These are phyloP conservation scores for Fragaria ananassa DNA, from an alignment of 306 rosid genomes.

Conservation along the genomic window DNA sequence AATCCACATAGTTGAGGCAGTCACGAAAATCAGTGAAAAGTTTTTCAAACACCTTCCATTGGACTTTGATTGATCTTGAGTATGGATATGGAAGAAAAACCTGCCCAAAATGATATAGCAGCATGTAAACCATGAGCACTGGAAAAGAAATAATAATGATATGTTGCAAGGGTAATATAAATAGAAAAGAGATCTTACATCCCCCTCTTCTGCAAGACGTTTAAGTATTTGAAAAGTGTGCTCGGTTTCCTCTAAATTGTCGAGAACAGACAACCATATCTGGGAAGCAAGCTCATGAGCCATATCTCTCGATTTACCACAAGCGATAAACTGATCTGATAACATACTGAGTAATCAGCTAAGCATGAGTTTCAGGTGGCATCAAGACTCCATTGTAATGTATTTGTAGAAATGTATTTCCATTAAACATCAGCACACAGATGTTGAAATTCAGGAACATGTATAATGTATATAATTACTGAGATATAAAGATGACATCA, in stretches of 20 bases:
- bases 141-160: neutral
- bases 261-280: slow-evolving; percentile 74
- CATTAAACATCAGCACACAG: neutral
- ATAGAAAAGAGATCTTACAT: slow-evolving; percentile 46
- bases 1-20: slow-evolving; percentile 60
- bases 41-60: slow-evolving; percentile 88
- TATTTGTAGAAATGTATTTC: neutral
- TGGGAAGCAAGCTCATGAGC: slow-evolving; percentile 69
- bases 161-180: neutral
- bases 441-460: neutral
- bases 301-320: slow-evolving; percentile 66
- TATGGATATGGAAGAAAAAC: slow-evolving; percentile 78
- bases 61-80: slow-evolving; percentile 55
- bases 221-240: slow-evolving; percentile 58
- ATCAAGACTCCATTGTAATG: neutral
- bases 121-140: neutral
- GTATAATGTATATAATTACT: neutral
- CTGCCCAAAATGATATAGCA: slow-evolving; percentile 32
- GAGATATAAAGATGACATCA: neutral
- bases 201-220: slow-evolving; percentile 66
- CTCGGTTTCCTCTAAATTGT: slow-evolving; percentile 63
- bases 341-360: neutral
- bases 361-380: neutral
- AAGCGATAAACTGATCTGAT: slow-evolving; percentile 73
- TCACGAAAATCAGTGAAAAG: slow-evolving; percentile 85